These are phyloP conservation scores for Cladosporium colombiae DNA, from an alignment of 2,329 filamentous ascomycete species.

Conservation along the genomic window DNA sequence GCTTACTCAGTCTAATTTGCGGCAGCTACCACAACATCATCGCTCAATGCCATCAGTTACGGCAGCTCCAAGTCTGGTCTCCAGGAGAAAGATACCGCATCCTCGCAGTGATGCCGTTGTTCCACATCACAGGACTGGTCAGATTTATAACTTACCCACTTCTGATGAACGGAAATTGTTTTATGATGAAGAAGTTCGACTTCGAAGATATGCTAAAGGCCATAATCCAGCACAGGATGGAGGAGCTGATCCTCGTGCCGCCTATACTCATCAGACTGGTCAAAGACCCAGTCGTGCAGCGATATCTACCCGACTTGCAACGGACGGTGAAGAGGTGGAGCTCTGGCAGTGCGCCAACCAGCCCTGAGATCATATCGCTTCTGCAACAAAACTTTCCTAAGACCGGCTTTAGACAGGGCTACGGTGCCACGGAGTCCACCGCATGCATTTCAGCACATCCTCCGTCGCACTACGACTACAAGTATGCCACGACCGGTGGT, in stretches of 20 bases:
- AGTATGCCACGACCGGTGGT: slow-evolving; percentile 58
- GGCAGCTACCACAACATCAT: slow-evolving; percentile 54
- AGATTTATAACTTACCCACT: slow-evolving; percentile 64
- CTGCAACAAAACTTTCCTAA: slow-evolving; percentile 58
- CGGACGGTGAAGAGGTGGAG: slow-evolving; percentile 54
- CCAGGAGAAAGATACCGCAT: slow-evolving; percentile 49
- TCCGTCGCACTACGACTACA: slow-evolving; percentile 56
- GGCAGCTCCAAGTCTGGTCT: slow-evolving; percentile 47
- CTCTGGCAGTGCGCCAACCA: slow-evolving; percentile 61
- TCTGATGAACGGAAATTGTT: slow-evolving; percentile 61
- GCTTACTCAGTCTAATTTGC: not conserved
- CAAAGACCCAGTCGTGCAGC: slow-evolving; percentile 53
- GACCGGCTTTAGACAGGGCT: slow-evolving; percentile 65
- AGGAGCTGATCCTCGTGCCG: slow-evolving; percentile 59
- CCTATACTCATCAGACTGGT: slow-evolving; percentile 62
- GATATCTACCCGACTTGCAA: slow-evolving; percentile 55
- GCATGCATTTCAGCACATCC: slow-evolving; percentile 64
- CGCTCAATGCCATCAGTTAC: slow-evolving; percentile 61
- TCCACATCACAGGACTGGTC: slow-evolving; percentile 64
- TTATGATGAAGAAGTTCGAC: slow-evolving; percentile 64
- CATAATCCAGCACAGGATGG: slow-evolving; percentile 52
- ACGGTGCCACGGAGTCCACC: slow-evolving; percentile 69
- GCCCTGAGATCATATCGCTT: slow-evolving; percentile 57
- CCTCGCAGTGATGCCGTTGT: slow-evolving; percentile 59
- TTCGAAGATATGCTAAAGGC: slow-evolving; percentile 57